These are phyloP conservation scores for Cucumis melo DNA, from an alignment of 306 rosid genomes.

Conservation along the genomic window DNA sequence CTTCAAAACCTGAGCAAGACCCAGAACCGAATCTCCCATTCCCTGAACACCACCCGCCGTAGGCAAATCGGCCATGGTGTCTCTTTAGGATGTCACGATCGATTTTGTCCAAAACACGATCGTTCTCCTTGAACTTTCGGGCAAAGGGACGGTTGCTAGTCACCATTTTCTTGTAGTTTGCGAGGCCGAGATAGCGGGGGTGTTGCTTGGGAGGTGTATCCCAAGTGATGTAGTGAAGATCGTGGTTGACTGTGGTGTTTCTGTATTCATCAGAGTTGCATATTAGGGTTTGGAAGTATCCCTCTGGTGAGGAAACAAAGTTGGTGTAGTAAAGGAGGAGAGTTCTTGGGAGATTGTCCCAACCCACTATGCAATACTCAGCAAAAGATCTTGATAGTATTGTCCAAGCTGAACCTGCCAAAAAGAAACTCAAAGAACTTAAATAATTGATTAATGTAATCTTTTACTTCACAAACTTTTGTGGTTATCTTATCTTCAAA, in stretches of 20 bases:
- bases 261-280: conserved; percentile 62
- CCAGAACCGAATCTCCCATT: conserved; percentile 7
- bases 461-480: too few species aligned
- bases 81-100: conserved; percentile 62
- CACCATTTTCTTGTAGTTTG: conserved; percentile 44
- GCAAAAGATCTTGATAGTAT: conserved; percentile 74
- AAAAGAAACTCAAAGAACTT: neutral
- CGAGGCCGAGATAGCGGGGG: conserved; percentile 58
- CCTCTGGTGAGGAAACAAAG: conserved; percentile 86
- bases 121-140: conserved; percentile 62
- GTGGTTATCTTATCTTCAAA: too few species aligned
- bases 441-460: too few species aligned
- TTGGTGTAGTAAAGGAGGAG: conserved; percentile 88
- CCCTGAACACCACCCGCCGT: conserved; percentile 69
- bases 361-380: conserved; percentile 68
- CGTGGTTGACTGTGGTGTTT: conserved; percentile 74
- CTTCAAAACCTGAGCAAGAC: conserved; percentile 32
- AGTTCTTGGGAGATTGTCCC: conserved; percentile 92
- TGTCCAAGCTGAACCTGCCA: conserved; percentile 91
- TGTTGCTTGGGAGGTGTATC: conserved; percentile 92
- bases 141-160: conserved; percentile 72
- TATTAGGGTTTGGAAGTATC: conserved; percentile 72
- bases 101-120: conserved; percentile 46
- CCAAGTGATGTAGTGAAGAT: conserved; percentile 85
- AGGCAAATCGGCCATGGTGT: conserved; percentile 25